Base-by-base conservation (phyloP, 179 eudicot genomes). In the Actinidia arguta region DNA sequence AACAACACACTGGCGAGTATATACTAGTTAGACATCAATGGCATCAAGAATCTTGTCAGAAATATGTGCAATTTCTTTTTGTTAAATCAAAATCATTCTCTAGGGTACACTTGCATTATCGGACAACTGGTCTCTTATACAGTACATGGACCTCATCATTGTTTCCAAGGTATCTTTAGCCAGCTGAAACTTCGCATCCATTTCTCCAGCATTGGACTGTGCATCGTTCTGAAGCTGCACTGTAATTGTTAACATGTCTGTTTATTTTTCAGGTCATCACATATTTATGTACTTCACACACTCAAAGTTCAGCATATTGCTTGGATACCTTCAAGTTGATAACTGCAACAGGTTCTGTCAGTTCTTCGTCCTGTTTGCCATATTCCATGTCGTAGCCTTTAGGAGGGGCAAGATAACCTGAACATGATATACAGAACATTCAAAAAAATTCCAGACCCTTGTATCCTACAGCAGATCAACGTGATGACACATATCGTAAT, bases 81-180 rank as follows among this genome's bases (percentile, higher is more conserved):
- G n/a, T n/a, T n/a, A n/a, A n/a, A 52, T 8, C 16, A 47, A 47
- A 81, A 14, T 12, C 1, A 17, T 20, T 56, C 48, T 81, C 36
- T 46, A 27, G 31, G 47, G 51, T 31, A 24, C 14, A 85, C 90
- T 80, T 84, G 84, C 90, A 82, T 79, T 66, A 42, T 82, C 86
- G 12, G 86, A 69, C 47, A 86, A 80, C 81, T 88, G 87, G 59
- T 88, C 90, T 73, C 85, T 83, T 58, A 89, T 76, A 52, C 70
- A 36, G 71, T 81, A 83, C 90, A 90, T 86, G 64, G 90, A 88
- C 77, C 61, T 84, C 88, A 90, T 64, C 90, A 88, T 88, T 72
- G 87, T 86, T 31, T 86, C 86, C 85, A 84, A 55, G 22, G 87
- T 84, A 82, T 84, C 92, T 73, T 88, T 87, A 24, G 82, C 86